Percentiles rank a stretch among this genome's conserved stretches.
phyloP scores from a whole-genome alignment of 345 rosid species.

The Gossypium thurberi region DNA sequence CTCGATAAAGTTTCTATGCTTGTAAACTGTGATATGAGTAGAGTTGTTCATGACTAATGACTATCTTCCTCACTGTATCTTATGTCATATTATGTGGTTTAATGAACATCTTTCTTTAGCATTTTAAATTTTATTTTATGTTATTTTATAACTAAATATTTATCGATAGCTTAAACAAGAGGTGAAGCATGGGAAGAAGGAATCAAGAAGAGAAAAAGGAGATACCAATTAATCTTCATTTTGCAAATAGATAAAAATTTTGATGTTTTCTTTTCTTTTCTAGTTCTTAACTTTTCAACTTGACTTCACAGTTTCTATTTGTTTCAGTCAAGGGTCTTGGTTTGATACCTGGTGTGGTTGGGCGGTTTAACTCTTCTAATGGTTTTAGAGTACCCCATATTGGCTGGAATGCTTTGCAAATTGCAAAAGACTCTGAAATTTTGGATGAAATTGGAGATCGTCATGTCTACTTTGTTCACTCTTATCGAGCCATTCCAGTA shows the following conservation, averaged over 20 bases:
- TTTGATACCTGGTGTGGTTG: slow-evolving; percentile 81
- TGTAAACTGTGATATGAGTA: not conserved
- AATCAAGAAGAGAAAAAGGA: not conserved
- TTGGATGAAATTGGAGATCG: slow-evolving; percentile 72
- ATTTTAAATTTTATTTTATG: not conserved
- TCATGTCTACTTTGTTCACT: slow-evolving; percentile 96
- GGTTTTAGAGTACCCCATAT: slow-evolving; percentile 85
- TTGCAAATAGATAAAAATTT: not conserved
- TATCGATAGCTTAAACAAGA: not conserved
- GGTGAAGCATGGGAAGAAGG: not conserved
- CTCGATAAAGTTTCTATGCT: too few species aligned
- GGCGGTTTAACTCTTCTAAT: slow-evolving; percentile 69
- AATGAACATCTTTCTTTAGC: not conserved
- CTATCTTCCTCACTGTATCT: not conserved
- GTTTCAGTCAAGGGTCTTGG: slow-evolving; percentile 83
- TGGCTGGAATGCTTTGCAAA: slow-evolving; percentile 97
- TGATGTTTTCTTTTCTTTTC: not conserved
- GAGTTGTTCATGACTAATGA: not conserved
- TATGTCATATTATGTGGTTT: not conserved
- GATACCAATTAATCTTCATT: not conserved
- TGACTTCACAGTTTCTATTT: slow-evolving; percentile 5
- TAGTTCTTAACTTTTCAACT: not conserved
- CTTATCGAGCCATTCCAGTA: slow-evolving; percentile 87
- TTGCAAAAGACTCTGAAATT: slow-evolving; percentile 57
- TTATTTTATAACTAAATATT: not conserved